Evolutionary conservation across 352 stramenopile species (phyloP), one percentile per base, ranked within the genome.

Genomic region (Blastocystis hominis): DNA sequence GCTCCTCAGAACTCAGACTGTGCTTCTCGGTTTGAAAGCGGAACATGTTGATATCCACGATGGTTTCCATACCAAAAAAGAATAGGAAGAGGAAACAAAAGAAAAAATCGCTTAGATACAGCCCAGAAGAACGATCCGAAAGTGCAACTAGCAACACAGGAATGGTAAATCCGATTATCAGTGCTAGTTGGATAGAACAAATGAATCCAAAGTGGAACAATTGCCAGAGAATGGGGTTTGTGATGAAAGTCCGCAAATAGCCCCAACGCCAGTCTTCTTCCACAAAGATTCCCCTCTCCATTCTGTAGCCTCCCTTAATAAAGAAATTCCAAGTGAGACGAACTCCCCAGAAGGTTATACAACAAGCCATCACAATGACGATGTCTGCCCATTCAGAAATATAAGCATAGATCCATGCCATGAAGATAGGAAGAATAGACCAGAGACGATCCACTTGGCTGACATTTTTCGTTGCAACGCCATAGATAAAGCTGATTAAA

Each of bases 381-480:
- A 78, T 36, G 24, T 40, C 9, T 40, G 68, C 24, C 34, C 59
- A 78, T 4, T 55, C 34, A 7, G 38, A 53, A 7, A 15, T 46
- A 20, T 59, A 56, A 30, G 68, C 34, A 55, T 61, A 78, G 24
- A 78, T 78, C 68, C 68, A 78, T 15, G n/a, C 7, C 42, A 30
- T 40, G n/a, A 78, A n/a, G 36, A 78, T n/a, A 15, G 68, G 68
- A 6, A 63, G 53, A 42, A 78, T 78, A 20, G 68, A 78, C 68
- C 68, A 78, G 5, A 78, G 53, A 63, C 68, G 68, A 55, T 78
- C 68, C 68, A 78, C 68, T 30, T 78, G 68, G n/a, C 68, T 78
- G 17, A 78, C 68, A 62, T 78, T 78, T 40, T 78, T 56, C 1
- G 68, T 78, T 38, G 38, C 3, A n/a, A 20, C 53, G 34, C 68